Percentiles rank a stretch among this genome's conserved stretches.
Evolutionary conservation across 1,284 basidiomycete species (phyloP).

Genomic region (Sutorius eximius): DNA sequence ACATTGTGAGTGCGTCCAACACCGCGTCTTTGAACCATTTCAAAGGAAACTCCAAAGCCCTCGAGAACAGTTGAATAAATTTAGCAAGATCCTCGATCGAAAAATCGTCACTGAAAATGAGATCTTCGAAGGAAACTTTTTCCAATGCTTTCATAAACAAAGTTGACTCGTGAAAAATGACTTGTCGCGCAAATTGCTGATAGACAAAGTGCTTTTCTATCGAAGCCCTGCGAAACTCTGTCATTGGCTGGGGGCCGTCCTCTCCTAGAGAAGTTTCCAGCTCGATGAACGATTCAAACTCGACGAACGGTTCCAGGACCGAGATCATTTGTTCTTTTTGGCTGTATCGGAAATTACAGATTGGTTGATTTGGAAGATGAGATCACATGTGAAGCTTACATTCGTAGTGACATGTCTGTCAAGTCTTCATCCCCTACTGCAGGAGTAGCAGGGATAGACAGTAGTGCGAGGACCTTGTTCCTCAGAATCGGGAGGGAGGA

Average conservation of each 20-base stretch:
- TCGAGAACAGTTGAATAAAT: constrained; percentile 8
- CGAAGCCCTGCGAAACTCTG: neutral
- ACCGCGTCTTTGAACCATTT: constrained; percentile 34
- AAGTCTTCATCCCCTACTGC: constrained; percentile 25
- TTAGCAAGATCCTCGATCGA: constrained; percentile 21
- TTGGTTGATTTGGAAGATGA: neutral
- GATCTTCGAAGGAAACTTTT: constrained; percentile 34
- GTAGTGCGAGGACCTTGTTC: neutral
- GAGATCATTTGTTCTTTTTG: constrained; percentile 2
- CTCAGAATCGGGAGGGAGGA: neutral
- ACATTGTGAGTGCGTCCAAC: constrained; percentile 30
- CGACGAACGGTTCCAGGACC: neutral
- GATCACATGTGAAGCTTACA: constrained; percentile 12
- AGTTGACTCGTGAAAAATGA: constrained; percentile 30
- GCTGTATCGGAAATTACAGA: neutral
- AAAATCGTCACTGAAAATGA: constrained; percentile 33
- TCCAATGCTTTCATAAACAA: constrained; percentile 28
- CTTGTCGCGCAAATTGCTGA: constrained; percentile 27
- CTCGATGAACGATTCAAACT: constrained; percentile 2
- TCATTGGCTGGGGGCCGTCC: neutral
- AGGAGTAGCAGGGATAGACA: neutral
- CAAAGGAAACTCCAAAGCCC: constrained; percentile 13
- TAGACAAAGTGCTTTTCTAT: constrained; percentile 1
- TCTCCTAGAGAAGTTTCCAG: neutral
- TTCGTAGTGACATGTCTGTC: constrained; percentile 23